Percentiles rank a stretch among this genome's conserved stretches.
Evolutionary conservation across 1,284 basidiomycete species (phyloP).

Genomic region (Bjerkandera adusta): DNA sequence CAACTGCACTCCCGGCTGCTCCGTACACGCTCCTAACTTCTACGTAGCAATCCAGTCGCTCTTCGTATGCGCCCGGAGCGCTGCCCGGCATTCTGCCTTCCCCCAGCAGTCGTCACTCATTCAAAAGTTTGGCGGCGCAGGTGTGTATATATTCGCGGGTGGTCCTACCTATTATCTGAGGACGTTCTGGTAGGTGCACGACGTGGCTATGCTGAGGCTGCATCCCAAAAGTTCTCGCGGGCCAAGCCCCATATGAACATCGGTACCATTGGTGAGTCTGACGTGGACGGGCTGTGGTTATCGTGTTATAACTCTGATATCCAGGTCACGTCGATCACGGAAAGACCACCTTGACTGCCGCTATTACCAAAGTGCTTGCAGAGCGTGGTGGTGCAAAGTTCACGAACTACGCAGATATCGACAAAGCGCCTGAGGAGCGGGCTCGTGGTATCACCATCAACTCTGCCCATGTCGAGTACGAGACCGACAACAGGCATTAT

Average conservation of each 20-base stretch:
- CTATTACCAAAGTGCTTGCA: slow-evolving; percentile 95
- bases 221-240: slow-evolving; percentile 69
- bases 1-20: not conserved
- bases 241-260: slow-evolving; percentile 97
- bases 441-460: slow-evolving; percentile 99
- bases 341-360: slow-evolving; percentile 96
- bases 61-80: slow-evolving; percentile 28
- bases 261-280: slow-evolving; percentile 79
- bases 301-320: slow-evolving; percentile 12
- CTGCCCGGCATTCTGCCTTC: slow-evolving; percentile 26
- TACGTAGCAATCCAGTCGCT: slow-evolving; percentile 28
- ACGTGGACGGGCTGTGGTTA: too few relatives aligned
- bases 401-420: slow-evolving; percentile 96
- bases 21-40: slow-evolving; percentile 11
- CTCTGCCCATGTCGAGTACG: slow-evolving; percentile 96
- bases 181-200: slow-evolving; percentile 31
- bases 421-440: slow-evolving; percentile 99
- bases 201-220: slow-evolving; percentile 75
- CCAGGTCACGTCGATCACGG: slow-evolving; percentile 91
- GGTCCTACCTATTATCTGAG: not conserved
- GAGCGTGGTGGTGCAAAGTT: slow-evolving; percentile 87
- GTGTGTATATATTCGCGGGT: slow-evolving; percentile 17
- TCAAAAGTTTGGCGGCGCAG: slow-evolving; percentile 19
- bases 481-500: slow-evolving; percentile 90
- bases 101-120: slow-evolving; percentile 13